Conservation (phyloP, 139 green algal species). For the Chlorella ohadii region DNA sequence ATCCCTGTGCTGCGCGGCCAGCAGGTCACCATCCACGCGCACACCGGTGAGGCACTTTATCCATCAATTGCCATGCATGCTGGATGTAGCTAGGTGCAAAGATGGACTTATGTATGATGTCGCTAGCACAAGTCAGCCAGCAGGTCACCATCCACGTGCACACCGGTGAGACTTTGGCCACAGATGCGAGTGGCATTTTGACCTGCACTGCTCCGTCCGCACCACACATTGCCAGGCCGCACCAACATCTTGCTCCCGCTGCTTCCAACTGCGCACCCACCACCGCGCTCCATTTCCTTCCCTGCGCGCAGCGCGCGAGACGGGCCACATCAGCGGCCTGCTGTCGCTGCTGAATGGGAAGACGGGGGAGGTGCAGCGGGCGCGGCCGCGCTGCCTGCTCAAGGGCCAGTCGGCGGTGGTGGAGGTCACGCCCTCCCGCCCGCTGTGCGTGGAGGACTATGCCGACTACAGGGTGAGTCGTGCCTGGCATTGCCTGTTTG, state of each 20-base stretch:
- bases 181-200: too few relatives aligned
- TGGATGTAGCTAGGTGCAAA: too few relatives aligned
- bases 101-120: too few relatives aligned
- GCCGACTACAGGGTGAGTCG: constrained; percentile 57
- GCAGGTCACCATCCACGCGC: constrained; percentile 58
- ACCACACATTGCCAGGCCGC: too few relatives aligned
- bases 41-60: constrained; percentile 21
- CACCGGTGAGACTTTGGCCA: too few relatives aligned
- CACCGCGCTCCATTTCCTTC: constrained; percentile 50
- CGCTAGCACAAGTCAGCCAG: too few relatives aligned
- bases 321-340: constrained; percentile 70
- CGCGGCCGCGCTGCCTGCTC: constrained; percentile 68
- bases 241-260: too few relatives aligned
- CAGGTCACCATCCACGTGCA: constrained; percentile 58
- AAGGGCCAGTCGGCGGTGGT: constrained; percentile 62
- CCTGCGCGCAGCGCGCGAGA: constrained; percentile 72
- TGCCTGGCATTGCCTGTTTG: too few relatives aligned
- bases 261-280: too few relatives aligned
- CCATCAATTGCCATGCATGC: too few relatives aligned
- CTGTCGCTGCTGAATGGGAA: constrained; percentile 78
- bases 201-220: too few relatives aligned
- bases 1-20: constrained; percentile 84
- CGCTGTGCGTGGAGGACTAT: constrained; percentile 85
- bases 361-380: constrained; percentile 71
- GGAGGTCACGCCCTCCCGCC: constrained; percentile 72